Base-by-base conservation (phyloP, 495 filamentous ascomycete genomes). In the Penicillium subrubescens region DNA sequence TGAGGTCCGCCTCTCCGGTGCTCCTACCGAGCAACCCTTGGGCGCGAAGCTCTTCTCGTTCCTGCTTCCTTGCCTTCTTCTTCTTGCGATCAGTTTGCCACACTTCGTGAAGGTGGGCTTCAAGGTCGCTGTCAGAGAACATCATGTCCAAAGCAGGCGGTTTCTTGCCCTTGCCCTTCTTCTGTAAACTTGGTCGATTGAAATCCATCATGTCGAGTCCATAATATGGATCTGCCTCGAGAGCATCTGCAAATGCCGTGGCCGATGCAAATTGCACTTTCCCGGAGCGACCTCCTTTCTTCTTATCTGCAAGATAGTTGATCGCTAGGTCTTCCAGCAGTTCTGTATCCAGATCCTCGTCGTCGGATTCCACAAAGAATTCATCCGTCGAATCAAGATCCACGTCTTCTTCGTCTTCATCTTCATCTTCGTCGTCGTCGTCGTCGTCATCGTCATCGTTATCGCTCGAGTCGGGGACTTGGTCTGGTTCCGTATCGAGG, bases 141-240 rank as follows among this genome's bases (percentile, higher is more conserved):
- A 88, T 81, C 60, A 90, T 80, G 21, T 72, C 81, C 62, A 71
- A 60, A 5, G 61, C 52, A 23, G 73, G 72, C 27, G 46, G 31
- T 14, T 77, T 83, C 74, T 86, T 82, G 43, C 85, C 86, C 68
- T 88, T 90, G 46, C 83, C 67, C 65, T 82, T 86, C 41, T 78
- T 81, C 51, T 79, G 79, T 23, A 87, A 61, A 58, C 83, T 88
- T 7, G 81, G 88, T n/a, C 88, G 83, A 25, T 89, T 83, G 73
- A 90, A 91, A 65, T 95, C 92, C 87, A 92, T 92, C 33, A 95
- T 80, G 70, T 97, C 92, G 64, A 97, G 87, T 29, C 86, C 89
- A 66, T 89, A 87, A 68, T 94, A 93, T 3, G 82, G 82, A 63
- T 88, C 82, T 17, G 67, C 65, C 35, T 87, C 83, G 14, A 87